Evolutionary conservation across 805 yeast genomes (phyloP), one percentile per base, ranked within the genome.

Genomic region (Candida jianshihensis): DNA sequence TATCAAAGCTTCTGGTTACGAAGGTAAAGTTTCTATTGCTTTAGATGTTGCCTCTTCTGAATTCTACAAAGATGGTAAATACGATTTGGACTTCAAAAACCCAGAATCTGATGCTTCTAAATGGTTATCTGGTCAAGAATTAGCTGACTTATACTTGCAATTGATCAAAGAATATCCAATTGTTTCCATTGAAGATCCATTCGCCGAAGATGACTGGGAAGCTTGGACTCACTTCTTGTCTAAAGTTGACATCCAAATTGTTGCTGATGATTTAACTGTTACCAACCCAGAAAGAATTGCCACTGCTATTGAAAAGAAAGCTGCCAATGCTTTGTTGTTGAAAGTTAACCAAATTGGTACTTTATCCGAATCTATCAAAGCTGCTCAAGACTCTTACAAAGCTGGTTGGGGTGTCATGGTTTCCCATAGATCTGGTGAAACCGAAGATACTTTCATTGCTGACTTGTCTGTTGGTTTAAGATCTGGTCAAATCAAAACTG

Each of bases 391-490:
- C 70, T 85, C 97, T 42, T 89, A 78, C 73, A 81, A 78, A 50
- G 97, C 96, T 49, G 87, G 87, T 63, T 90, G 98, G 98, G 97
- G 97, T 78, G 96, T 89, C 64, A 89, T 90, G 97, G 97, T 92
- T 59, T 89, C 97, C 61, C 98, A 90, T 87, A 88, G 98, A 81
- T 89, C 97, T 57, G 98, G 98, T 75, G 98, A 90, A 79, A 89
- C 97, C 54, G 98, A 92, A 76, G 98, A 92, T 73, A 82, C 94
- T 60, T 81, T 86, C 75, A 90, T 90, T 68, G 97, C 98, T 62
- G 97, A 90, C 71, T 78, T 90, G 65, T 75, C 87, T 60, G 98
- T 92, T 59, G 97, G 97, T 77, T 78, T 90, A 68, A 87, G 97
- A 81, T 59, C 95, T 53, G 98, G 97, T 67, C 97, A 90, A 78